Base-by-base conservation (phyloP, 306 rosid species). In the Arachis stenosperma region DNA sequence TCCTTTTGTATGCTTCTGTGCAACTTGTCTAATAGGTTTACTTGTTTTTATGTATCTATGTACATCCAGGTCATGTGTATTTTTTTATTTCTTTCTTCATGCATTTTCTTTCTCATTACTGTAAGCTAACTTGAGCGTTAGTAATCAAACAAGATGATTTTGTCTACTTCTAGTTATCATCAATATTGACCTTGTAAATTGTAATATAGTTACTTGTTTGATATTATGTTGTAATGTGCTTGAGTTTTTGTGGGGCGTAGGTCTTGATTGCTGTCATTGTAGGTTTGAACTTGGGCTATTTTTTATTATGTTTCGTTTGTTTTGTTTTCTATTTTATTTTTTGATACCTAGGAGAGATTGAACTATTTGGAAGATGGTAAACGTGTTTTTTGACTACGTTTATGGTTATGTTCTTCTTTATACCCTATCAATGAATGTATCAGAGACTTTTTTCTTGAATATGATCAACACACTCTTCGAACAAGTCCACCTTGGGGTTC, bases 401-500 rank as follows among this genome's bases (percentile, higher is more conserved):
- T 94, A 76, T 84, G 95, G 61, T 84, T 94, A 46, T 94, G 99
- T 79, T 94, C 99, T 30, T 94, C 99, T 11, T 84, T 94, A 60
- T 94, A 94, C 79, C 97, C 99, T 67, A 64, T 90, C 81, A 91
- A 91, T 78, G 99, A 94, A 74, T 92, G 99, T 53, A 86, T 94
- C 68, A 77, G 96, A 80, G 99, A 94, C 81, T 91, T 94, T 81
- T 94, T 94, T 75, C 97, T 91, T 77, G 99, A 94, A 82, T 94
- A 91, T 47, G 97, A 94, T 72, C 84, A 97, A 61, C 99, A 94
- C 83, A 94, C 99, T 63, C 99, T 94, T 83, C 93, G 97, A 62
- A 94, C 99, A 68, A 94, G 99, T 58, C 93, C 99, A 17, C 99
- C 99, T 42, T 94, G 99, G 99, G 99, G 99, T 83, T 91, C 99